phyloP scores from a whole-genome alignment of 2,329 filamentous ascomycete genomes.

The Colletotrichum australisinense region DNA sequence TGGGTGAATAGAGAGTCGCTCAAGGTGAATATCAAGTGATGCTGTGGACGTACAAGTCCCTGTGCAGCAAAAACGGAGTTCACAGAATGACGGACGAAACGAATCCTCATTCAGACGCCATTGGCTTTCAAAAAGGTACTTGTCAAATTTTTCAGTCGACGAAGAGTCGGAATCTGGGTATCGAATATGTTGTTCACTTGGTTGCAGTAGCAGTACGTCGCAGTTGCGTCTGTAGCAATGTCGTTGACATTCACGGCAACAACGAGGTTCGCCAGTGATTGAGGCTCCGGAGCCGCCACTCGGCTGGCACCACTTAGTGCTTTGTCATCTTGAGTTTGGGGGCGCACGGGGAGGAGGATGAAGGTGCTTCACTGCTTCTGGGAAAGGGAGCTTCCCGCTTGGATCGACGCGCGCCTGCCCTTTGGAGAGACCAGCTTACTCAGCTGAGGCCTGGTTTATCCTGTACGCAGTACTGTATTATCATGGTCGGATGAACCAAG shows the following conservation, averaged over 20 bases:
- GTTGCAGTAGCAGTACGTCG: background rate
- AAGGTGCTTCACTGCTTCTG: background rate
- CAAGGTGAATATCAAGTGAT: background rate
- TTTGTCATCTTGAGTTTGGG: conserved; percentile 27
- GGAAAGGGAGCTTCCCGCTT: background rate
- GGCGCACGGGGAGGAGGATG: too few species aligned
- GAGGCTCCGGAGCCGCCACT: conserved; percentile 9
- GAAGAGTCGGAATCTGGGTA: background rate
- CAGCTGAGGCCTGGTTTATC: background rate
- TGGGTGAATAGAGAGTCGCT: background rate
- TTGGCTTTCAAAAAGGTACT: background rate
- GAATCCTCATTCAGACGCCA: conserved; percentile 8
- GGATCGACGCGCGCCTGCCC: background rate
- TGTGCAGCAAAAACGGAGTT: background rate
- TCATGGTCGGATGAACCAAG: background rate
- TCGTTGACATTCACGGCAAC: conserved; percentile 6
- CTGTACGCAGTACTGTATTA: too few species aligned
- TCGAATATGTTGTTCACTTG: background rate
- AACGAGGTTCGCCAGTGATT: background rate
- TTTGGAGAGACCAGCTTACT: background rate
- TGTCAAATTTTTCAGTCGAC: background rate
- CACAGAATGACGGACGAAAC: background rate
- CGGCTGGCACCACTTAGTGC: background rate
- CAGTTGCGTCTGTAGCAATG: background rate
- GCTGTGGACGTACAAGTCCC: background rate